Evolutionary conservation across 495 filamentous ascomycete genomes (phyloP).

Genomic region (Oidiodendron maius): DNA sequence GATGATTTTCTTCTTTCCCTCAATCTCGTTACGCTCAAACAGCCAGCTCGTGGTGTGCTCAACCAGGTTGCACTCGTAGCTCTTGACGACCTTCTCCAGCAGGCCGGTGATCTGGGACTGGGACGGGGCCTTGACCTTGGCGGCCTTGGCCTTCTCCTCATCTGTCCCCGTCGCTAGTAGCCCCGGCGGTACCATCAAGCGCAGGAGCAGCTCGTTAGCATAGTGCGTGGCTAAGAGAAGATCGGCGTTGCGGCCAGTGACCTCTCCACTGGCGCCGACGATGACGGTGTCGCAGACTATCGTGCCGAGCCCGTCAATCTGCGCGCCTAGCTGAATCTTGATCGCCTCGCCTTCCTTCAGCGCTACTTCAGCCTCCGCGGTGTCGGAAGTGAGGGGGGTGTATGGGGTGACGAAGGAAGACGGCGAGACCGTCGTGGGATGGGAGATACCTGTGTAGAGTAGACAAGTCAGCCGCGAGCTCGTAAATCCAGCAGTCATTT

Average conservation of each 20-base stretch:
- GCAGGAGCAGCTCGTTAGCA: constrained; percentile 88
- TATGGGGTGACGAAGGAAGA: constrained; percentile 94
- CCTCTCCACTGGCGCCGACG: constrained; percentile 50
- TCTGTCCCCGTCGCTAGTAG: constrained; percentile 77
- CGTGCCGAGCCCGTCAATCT: constrained; percentile 95
- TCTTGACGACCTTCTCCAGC: constrained; percentile 85
- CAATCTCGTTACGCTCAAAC: constrained; percentile 95
- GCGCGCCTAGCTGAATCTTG: constrained; percentile 96
- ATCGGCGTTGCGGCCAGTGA: constrained; percentile 74
- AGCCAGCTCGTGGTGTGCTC: constrained; percentile 97
- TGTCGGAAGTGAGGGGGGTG: constrained; percentile 80
- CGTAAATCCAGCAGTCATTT: neutral
- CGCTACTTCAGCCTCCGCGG: constrained; percentile 69
- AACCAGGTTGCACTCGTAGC: constrained; percentile 86
- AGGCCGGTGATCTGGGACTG: constrained; percentile 80
- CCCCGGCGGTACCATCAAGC: constrained; percentile 85
- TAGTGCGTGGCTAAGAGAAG: constrained; percentile 88
- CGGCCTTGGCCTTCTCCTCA: constrained; percentile 91
- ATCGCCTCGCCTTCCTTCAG: constrained; percentile 79
- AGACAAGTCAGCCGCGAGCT: neutral
- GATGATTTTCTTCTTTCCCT: constrained; percentile 97
- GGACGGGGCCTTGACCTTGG: constrained; percentile 68
- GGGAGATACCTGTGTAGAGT: constrained; percentile 29
- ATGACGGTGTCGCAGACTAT: constrained; percentile 93
- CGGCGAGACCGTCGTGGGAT: constrained; percentile 94